Conservation (phyloP, 2,329 filamentous ascomycete species). For the Beauveria caledonica region DNA sequence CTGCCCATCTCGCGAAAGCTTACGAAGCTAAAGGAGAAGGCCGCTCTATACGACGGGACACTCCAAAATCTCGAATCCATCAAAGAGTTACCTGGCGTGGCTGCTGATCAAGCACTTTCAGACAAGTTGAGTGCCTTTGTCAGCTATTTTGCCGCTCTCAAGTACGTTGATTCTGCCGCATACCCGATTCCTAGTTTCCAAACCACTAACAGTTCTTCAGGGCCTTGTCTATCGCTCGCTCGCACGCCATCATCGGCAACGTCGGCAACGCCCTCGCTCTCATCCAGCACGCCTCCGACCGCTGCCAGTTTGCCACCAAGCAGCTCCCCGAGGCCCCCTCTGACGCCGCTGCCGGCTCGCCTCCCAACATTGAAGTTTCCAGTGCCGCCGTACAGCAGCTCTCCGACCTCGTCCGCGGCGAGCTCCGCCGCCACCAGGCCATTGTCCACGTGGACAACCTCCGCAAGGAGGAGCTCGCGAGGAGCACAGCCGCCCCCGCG, state of each 20-base stretch:
- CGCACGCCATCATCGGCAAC: slow-evolving; percentile 66
- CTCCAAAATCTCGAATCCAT: slow-evolving; percentile 86
- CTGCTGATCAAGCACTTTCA: slow-evolving; percentile 69
- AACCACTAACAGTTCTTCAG: slow-evolving; percentile 31
- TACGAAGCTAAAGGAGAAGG: slow-evolving; percentile 73
- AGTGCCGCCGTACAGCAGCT: slow-evolving; percentile 50
- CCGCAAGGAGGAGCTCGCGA: slow-evolving; percentile 39
- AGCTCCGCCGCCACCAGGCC: slow-evolving; percentile 75
- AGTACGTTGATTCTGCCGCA: slow-evolving; percentile 41
- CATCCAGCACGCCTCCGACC: slow-evolving; percentile 60
- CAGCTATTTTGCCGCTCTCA: slow-evolving; percentile 80
- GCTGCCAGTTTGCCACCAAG: slow-evolving; percentile 43
- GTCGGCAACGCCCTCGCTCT: slow-evolving; percentile 78
- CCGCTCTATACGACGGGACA: slow-evolving; percentile 84
- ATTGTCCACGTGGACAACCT: slow-evolving; percentile 75
- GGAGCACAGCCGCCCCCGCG: slow-evolving; percentile 18
- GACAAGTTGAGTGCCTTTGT: slow-evolving; percentile 69
- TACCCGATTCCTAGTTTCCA: not conserved
- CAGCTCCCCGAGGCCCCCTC: slow-evolving; percentile 34
- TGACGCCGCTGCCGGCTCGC: slow-evolving; percentile 24
- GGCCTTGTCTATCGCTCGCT: slow-evolving; percentile 76
- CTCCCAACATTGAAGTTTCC: slow-evolving; percentile 63
- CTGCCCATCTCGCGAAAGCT: slow-evolving; percentile 69
- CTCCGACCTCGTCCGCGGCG: slow-evolving; percentile 53
- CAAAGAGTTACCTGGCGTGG: slow-evolving; percentile 82